Conservation (phyloP, 2,329 filamentous ascomycete species). For the Dactylonectria estremocensis region DNA sequence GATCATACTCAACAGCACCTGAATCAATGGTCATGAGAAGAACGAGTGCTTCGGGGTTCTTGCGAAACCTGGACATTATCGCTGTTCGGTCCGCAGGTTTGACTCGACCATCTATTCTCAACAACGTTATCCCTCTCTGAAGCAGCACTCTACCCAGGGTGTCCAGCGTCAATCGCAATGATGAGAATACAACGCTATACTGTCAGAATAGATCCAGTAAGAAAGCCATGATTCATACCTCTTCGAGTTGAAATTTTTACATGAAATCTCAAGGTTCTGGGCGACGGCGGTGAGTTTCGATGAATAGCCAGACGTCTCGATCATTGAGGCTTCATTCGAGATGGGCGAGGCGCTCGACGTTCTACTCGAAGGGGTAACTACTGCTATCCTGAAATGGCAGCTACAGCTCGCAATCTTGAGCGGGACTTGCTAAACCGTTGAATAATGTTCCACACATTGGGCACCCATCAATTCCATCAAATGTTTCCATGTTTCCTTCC, state of each 20-base stretch:
- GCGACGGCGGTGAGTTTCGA: neutral
- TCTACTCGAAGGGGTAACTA: neutral
- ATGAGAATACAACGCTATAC: conserved; percentile 1
- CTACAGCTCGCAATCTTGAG: neutral
- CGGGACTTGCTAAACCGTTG: neutral
- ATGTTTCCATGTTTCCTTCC: neutral
- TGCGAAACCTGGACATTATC: neutral
- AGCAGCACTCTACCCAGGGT: neutral
- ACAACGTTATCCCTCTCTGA: neutral
- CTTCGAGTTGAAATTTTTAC: neutral
- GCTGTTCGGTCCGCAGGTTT: neutral
- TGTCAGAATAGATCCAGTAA: neutral
- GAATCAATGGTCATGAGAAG: conserved; percentile 8
- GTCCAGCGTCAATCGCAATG: neutral
- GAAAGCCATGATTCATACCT: neutral
- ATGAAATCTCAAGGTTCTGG: neutral
- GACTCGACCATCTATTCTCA: neutral
- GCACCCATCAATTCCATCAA: neutral
- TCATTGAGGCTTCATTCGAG: neutral
- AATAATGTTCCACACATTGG: neutral
- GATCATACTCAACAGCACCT: conserved; percentile 1
- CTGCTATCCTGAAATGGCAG: neutral
- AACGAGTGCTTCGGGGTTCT: neutral
- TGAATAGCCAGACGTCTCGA: neutral
- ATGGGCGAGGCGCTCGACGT: neutral